These are phyloP conservation scores for Zygosaccharomyces sapae DNA, from an alignment of 1,139 yeast species.

Conservation along the genomic window DNA sequence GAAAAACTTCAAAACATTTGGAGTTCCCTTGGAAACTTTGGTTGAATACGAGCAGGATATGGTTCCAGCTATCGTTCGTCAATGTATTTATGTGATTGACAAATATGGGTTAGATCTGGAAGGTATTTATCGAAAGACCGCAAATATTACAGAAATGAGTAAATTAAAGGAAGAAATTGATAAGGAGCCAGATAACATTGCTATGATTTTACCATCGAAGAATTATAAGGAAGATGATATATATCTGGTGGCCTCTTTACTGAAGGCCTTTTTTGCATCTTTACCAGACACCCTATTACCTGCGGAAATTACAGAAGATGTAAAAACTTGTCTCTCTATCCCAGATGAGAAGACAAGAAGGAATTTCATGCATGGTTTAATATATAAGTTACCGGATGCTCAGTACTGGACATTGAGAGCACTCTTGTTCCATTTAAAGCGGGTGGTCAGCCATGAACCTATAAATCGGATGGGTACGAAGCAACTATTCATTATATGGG, in stretches of 20 bases:
- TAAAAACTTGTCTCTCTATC: slow-evolving; percentile 72
- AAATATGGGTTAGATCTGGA: slow-evolving; percentile 77
- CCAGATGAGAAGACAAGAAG: slow-evolving; percentile 53
- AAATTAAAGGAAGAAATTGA: slow-evolving; percentile 72
- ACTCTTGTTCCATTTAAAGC: slow-evolving; percentile 75
- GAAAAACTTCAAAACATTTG: slow-evolving; percentile 61
- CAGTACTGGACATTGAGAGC: slow-evolving; percentile 88
- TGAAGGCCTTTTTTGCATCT: slow-evolving; percentile 62
- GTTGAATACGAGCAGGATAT: slow-evolving; percentile 82
- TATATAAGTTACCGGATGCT: slow-evolving; percentile 88
- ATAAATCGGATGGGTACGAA: slow-evolving; percentile 76
- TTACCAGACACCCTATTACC: slow-evolving; percentile 72
- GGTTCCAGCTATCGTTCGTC: slow-evolving; percentile 87
- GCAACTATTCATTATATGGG: slow-evolving; percentile 87
- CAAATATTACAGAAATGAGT: slow-evolving; percentile 70
- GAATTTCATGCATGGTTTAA: slow-evolving; percentile 79
- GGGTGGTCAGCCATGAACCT: slow-evolving; percentile 61
- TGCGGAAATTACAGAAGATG: slow-evolving; percentile 49
- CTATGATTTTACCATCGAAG: slow-evolving; percentile 49
- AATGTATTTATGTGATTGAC: slow-evolving; percentile 84
- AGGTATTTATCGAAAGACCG: slow-evolving; percentile 85
- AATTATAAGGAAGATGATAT: slow-evolving; percentile 66
- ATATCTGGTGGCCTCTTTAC: slow-evolving; percentile 63
- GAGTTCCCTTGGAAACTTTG: slow-evolving; percentile 69
- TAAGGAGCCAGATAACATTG: slow-evolving; percentile 65